These are phyloP conservation scores for Rhytidhysteron rufulum DNA, from an alignment of 2,329 filamentous ascomycete genomes.

Conservation along the genomic window DNA sequence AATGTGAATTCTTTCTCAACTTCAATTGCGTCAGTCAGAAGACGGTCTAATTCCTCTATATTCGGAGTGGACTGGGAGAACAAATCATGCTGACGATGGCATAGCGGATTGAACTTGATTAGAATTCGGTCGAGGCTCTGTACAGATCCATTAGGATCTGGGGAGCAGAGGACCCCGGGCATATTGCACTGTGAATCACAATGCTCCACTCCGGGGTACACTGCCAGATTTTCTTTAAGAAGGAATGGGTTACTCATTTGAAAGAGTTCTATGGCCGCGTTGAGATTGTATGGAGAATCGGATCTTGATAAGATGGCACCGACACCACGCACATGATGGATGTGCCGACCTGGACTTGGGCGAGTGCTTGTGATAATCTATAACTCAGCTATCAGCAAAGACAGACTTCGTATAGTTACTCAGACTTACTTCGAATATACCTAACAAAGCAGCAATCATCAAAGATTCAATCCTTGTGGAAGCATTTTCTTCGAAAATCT, in stretches of 20 bases:
- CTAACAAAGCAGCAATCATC: no score
- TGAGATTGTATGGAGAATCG: neutral
- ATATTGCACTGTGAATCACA: neutral
- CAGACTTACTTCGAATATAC: no score
- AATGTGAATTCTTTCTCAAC: neutral
- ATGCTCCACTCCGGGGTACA: neutral
- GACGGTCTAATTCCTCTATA: neutral
- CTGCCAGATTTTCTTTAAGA: neutral
- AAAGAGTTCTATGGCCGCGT: neutral
- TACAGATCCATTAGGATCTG: neutral
- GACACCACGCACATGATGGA: slow-evolving; percentile 1
- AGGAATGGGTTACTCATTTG: slow-evolving; percentile 1
- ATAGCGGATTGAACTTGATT: slow-evolving; percentile 1
- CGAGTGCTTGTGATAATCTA: no score
- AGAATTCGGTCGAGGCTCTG: neutral
- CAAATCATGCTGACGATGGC: neutral
- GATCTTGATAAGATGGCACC: neutral
- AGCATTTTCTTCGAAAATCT: no score
- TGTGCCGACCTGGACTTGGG: no score
- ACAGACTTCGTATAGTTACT: no score
- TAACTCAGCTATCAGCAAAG: no score
- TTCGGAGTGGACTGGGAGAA: neutral
- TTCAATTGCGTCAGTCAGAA: neutral
- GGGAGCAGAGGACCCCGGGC: neutral
- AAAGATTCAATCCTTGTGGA: no score